Conservation (phyloP, 305 asterid species). For the Plantago coronopus region DNA sequence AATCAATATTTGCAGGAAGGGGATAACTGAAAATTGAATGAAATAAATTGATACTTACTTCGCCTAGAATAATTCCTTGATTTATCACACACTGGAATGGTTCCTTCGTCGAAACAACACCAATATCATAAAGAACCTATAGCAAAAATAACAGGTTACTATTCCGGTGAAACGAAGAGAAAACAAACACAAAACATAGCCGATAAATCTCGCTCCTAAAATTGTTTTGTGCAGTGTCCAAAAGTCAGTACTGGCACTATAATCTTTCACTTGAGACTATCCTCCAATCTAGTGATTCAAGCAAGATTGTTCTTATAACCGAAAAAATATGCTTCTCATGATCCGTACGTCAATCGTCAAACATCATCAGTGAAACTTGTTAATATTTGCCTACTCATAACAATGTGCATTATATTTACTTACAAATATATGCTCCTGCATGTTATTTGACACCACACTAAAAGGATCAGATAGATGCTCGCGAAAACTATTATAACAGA, state of each 20-base stretch:
- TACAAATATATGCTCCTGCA: constrained; percentile 12
- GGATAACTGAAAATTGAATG: constrained; percentile 20
- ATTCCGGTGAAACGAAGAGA: constrained; percentile 4
- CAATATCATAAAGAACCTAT: constrained; percentile 95
- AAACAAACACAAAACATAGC: background rate
- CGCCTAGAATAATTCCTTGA: constrained; percentile 98
- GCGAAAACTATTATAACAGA: background rate
- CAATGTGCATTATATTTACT: constrained; percentile 5
- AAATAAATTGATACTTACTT: constrained; percentile 50
- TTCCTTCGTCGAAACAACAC: constrained; percentile 81
- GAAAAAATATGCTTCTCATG: too few relatives aligned
- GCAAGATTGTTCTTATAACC: too few relatives aligned
- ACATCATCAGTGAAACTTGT: constrained; percentile 1
- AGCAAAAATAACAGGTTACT: constrained; percentile 21
- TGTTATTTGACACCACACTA: constrained; percentile 11
- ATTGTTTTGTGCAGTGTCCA: background rate
- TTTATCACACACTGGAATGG: constrained; percentile 97
- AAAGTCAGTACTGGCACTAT: too few relatives aligned
- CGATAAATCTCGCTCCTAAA: background rate
- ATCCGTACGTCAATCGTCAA: background rate
- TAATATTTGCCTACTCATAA: constrained; percentile 5
- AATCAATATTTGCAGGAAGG: constrained; percentile 24
- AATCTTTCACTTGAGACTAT: too few relatives aligned
- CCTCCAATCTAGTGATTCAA: too few relatives aligned
- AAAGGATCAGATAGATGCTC: background rate